Conservation (phyloP, 805 yeast species). For the Torulaspora indica region DNA sequence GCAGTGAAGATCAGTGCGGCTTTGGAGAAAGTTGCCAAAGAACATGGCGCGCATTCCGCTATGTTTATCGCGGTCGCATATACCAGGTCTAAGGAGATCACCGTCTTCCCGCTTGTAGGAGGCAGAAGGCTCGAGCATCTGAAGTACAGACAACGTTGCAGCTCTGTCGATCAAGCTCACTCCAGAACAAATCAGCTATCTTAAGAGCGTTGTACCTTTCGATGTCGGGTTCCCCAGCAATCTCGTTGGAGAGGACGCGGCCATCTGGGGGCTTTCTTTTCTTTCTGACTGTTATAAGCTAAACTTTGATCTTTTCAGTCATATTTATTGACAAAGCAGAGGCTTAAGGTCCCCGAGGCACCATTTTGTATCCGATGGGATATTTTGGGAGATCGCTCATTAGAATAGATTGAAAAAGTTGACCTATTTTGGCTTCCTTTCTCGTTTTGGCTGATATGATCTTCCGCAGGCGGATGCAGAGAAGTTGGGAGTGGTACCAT, state of each 20-base stretch:
- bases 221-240: constrained; percentile 20
- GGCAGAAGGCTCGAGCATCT: constrained; percentile 22
- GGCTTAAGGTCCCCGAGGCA: too few relatives aligned
- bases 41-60: constrained; percentile 13
- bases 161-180: constrained; percentile 18
- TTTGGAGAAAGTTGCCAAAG: constrained; percentile 17
- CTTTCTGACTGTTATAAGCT: constrained; percentile 4
- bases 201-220: constrained; percentile 17
- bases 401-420: too few relatives aligned
- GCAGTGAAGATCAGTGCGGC: constrained; percentile 21
- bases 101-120: constrained; percentile 24
- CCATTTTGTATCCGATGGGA: too few relatives aligned
- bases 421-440: too few relatives aligned
- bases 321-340: too few relatives aligned
- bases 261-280: constrained; percentile 1
- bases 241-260: constrained; percentile 17
- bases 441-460: too few relatives aligned
- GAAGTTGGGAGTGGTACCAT: too few relatives aligned
- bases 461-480: too few relatives aligned
- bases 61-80: constrained; percentile 24
- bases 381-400: too few relatives aligned
- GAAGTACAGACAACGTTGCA: constrained; percentile 17
- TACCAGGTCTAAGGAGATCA: constrained; percentile 18
- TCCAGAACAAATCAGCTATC: constrained; percentile 12
- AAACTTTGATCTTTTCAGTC: background rate